phyloP scores from a whole-genome alignment of 805 yeast species.

The Sugiyamaella marilandica region DNA sequence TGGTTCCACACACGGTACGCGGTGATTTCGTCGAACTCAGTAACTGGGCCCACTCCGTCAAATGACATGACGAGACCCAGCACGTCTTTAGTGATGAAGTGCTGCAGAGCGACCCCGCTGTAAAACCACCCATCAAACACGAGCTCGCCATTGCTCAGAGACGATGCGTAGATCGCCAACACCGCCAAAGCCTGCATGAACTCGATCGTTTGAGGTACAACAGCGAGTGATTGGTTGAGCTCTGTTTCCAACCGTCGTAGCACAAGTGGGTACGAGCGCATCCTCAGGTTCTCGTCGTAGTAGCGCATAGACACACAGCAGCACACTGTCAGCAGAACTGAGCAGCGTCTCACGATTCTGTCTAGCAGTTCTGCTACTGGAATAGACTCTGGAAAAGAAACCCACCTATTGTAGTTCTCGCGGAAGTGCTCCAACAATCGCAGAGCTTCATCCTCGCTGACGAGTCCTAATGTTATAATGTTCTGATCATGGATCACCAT shows the following conservation, averaged over 20 bases:
- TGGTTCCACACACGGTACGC: constrained; percentile 68
- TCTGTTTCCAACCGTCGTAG: constrained; percentile 47
- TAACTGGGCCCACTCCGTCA: constrained; percentile 31
- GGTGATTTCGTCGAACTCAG: constrained; percentile 49
- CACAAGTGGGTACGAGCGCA: constrained; percentile 41
- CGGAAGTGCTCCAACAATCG: constrained; percentile 54
- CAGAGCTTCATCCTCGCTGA: constrained; percentile 45
- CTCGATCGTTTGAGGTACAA: constrained; percentile 47
- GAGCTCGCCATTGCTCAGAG: constrained; percentile 50
- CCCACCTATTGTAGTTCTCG: constrained; percentile 72
- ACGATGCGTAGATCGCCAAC: constrained; percentile 58
- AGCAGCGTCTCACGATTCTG: constrained; percentile 44
- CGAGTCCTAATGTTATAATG: constrained; percentile 46
- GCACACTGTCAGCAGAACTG: constrained; percentile 61
- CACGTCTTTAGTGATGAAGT: constrained; percentile 50
- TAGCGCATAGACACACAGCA: constrained; percentile 61
- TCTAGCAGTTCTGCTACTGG: constrained; percentile 47
- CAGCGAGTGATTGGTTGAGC: constrained; percentile 41
- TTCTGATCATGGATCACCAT: constrained; percentile 38
- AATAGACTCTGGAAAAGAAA: constrained; percentile 56
- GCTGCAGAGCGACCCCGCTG: constrained; percentile 60
- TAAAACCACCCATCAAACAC: constrained; percentile 66
- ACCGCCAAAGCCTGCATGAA: constrained; percentile 65
- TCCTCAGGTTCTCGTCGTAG: constrained; percentile 37
- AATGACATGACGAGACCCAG: constrained; percentile 25